phyloP scores from a whole-genome alignment of 140 eudicot genomes.

The Cichorium intybus region DNA sequence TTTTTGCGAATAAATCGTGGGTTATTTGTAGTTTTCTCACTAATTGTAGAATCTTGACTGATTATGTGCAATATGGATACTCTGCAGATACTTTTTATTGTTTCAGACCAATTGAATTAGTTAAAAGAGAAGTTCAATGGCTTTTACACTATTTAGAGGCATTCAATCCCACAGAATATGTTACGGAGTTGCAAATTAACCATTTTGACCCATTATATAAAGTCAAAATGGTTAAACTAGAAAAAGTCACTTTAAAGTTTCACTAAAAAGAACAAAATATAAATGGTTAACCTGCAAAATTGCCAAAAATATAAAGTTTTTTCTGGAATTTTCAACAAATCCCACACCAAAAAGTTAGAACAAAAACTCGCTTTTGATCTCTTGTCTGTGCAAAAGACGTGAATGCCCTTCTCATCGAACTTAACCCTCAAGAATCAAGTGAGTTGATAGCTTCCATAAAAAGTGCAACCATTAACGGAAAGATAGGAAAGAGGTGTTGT shows the following conservation, averaged over 20 bases:
- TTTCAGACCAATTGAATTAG: neutral
- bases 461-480: conserved; percentile 84
- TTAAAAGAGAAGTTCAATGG: conserved; percentile 38
- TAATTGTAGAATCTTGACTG: conserved; percentile 6
- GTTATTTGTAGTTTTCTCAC: neutral
- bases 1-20: too few species aligned
- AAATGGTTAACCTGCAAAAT: too few species aligned
- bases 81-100: conserved; percentile 23
- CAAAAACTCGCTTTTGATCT: too few species aligned
- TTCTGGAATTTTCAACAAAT: too few species aligned
- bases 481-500: conserved; percentile 87
- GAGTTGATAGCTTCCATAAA: conserved; percentile 81
- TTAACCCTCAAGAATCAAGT: conserved; percentile 75
- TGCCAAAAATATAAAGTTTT: too few species aligned
- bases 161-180: conserved; percentile 52
- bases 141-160: conserved; percentile 62
- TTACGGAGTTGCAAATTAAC: too few species aligned
- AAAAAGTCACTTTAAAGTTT: too few species aligned
- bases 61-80: neutral
- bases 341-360: neutral
- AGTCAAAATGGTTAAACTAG: too few species aligned
- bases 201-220: too few species aligned
- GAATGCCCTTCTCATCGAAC: conserved; percentile 30
- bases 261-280: too few species aligned
- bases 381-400: neutral